Evolutionary conservation across 176 grass and related monocot genomes (phyloP).

Genomic region (Oryza australiensis): DNA sequence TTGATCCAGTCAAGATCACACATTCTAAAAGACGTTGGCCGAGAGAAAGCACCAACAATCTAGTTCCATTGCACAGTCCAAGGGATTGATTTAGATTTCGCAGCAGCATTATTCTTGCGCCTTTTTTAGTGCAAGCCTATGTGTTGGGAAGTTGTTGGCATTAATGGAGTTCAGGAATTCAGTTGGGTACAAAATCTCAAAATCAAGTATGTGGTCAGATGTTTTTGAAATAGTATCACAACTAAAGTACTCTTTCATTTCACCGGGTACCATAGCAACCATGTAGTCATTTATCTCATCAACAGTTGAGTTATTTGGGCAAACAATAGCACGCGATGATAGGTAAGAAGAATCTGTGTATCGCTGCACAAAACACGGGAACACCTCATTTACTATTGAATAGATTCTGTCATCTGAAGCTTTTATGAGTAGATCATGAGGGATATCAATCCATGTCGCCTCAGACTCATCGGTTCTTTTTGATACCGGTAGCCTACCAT

Average conservation of each 20-base stretch:
- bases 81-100: background rate
- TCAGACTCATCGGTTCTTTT: background rate
- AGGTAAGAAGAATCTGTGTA: background rate
- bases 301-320: background rate
- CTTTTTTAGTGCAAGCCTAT: background rate
- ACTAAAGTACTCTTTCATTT: too few relatives aligned
- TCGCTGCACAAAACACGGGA: background rate
- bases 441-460: background rate
- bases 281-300: background rate
- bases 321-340: background rate
- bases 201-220: too few relatives aligned
- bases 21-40: background rate
- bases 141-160: background rate
- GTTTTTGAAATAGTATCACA: too few relatives aligned
- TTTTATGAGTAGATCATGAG: background rate
- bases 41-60: background rate
- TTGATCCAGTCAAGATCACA: background rate
- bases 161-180: too few relatives aligned
- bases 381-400: background rate
- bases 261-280: background rate
- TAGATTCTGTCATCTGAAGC: background rate
- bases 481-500: background rate
- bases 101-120: background rate
- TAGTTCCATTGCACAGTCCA: background rate
- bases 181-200: too few relatives aligned